Evolutionary conservation across 2,329 filamentous ascomycete genomes (phyloP), one percentile per base, ranked within the genome.

Genomic region (Exophiala dermatitidis): DNA sequence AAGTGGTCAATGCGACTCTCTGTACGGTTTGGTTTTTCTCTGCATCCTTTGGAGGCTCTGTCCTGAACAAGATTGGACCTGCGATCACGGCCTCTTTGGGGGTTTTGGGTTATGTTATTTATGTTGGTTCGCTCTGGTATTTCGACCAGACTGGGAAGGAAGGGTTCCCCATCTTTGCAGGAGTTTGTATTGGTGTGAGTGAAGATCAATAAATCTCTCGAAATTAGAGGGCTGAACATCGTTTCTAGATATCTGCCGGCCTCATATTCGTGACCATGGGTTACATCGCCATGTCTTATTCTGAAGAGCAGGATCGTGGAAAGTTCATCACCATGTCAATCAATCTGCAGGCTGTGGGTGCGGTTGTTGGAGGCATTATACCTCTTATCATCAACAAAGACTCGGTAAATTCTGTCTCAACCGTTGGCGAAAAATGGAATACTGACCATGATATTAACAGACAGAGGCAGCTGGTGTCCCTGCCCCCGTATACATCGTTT

Each of bases 231-330:
- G 19, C 30, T 26, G 9, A n/a, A 9, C 8, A 9, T 26, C 12
- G 9, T 6, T 48, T 9, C 2, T 8, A 51, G 53, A 30, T 50
- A 19, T 56, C 53, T 5, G 49, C 48, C 33, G 48, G 48, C n/a
- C 55, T 67, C 37, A 58, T 68, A 7, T 68, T 67, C 54, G 61
- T 68, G 19, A 65, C 63, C 1, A 63, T 62, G 29, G 66, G 66
- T 1, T 69, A 66, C 31, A 65, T 69, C 45, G 60, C 64, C 9
- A 64, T 62, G 28, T 62, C 66, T 0, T 69, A 69, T 41, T 61
- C 67, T 2, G 67, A 69, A 38, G 67, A 69, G 47, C 53, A 60
- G 7, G 65, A 69, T 26, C 64, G 64, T 47, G 66, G 66, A 1
- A 54, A 52, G 7, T 69, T 62, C 45, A 63, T 67, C 42, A 63